phyloP scores from a whole-genome alignment of 768 basidiomycete genomes.

The Botryobasidium botryosum region DNA sequence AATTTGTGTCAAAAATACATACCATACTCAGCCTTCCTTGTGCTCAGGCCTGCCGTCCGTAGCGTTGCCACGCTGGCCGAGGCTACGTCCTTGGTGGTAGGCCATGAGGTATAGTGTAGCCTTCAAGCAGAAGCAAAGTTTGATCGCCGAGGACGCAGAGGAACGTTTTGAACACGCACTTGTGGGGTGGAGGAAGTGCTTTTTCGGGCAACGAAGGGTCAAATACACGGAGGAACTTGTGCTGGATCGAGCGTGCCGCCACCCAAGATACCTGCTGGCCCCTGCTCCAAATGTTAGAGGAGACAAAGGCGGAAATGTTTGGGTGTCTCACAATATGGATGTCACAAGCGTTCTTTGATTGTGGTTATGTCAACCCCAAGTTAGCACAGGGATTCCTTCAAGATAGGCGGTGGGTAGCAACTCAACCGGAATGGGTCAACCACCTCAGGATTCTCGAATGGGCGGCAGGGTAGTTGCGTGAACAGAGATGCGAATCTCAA shows the following conservation, averaged over 20 bases:
- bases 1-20: conserved; percentile 13
- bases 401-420: too few species aligned
- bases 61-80: conserved; percentile 40
- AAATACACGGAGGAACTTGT: conserved; percentile 62
- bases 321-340: conserved; percentile 45
- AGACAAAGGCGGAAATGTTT: neutral
- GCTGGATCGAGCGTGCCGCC: conserved; percentile 69
- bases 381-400: too few species aligned
- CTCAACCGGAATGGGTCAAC: conserved; percentile 84
- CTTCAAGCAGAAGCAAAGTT: neutral
- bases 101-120: conserved; percentile 37
- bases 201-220: conserved; percentile 60
- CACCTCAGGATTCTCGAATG: conserved; percentile 53
- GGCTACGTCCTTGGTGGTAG: conserved; percentile 51
- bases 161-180: conserved; percentile 3
- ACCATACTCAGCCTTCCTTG: conserved; percentile 85
- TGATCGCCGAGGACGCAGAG: neutral
- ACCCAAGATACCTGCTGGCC: conserved; percentile 76
- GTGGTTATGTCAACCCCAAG: neutral
- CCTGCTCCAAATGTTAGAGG: conserved; percentile 20
- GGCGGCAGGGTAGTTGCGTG: conserved; percentile 45
- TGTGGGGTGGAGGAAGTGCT: conserved; percentile 11
- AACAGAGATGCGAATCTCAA: conserved; percentile 58
- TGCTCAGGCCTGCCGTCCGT: conserved; percentile 59
- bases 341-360: conserved; percentile 41